Evolutionary conservation across 2,329 filamentous ascomycete genomes (phyloP).

Genomic region (Pestalotiopsis sp.): DNA sequence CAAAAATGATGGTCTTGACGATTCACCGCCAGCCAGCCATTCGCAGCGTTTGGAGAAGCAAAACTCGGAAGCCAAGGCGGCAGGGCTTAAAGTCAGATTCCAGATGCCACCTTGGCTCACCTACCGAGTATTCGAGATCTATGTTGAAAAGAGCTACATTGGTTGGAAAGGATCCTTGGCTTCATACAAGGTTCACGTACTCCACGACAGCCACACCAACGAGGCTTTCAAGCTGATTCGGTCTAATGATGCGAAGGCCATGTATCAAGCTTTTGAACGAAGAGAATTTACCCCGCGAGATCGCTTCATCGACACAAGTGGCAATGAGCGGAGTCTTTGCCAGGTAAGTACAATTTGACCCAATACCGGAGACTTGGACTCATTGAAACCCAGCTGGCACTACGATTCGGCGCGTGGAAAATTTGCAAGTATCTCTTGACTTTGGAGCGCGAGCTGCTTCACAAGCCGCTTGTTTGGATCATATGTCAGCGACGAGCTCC

Average conservation of each 20-base stretch:
- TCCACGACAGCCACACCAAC: background rate
- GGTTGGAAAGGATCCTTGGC: background rate
- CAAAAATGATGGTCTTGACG: background rate
- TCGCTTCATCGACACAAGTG: background rate
- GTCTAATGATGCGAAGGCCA: background rate
- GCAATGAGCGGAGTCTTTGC: background rate
- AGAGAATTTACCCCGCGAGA: background rate
- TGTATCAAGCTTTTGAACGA: background rate
- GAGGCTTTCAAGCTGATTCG: background rate
- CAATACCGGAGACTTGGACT: background rate
- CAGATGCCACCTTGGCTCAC: background rate
- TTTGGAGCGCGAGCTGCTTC: background rate
- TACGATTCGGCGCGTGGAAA: background rate
- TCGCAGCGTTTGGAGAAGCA: background rate
- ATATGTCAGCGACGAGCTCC: background rate
- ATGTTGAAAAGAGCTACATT: background rate
- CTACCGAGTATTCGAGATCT: background rate
- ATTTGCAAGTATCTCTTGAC: background rate
- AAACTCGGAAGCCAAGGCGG: background rate
- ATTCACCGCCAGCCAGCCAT: background rate
- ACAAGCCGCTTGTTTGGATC: background rate
- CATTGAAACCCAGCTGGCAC: background rate
- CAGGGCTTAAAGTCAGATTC: background rate
- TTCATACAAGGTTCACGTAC: background rate
- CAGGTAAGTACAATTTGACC: background rate